These are phyloP conservation scores for Neurospora sp. DNA, from an alignment of 495 filamentous ascomycete genomes.

Conservation along the genomic window DNA sequence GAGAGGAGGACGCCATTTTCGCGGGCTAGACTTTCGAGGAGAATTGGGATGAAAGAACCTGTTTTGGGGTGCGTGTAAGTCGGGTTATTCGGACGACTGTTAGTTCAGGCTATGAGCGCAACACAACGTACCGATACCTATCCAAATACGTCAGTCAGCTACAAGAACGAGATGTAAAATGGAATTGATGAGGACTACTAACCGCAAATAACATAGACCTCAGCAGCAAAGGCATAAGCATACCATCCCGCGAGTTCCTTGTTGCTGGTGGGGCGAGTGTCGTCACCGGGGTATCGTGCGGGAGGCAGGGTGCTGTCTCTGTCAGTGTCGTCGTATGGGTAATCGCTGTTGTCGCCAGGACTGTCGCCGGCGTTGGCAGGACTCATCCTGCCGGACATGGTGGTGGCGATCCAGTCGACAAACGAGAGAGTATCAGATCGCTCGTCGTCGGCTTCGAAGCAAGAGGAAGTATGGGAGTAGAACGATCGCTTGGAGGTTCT, in stretches of 20 bases:
- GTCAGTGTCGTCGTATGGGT: not conserved
- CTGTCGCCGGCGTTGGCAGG: slow-evolving; percentile 3
- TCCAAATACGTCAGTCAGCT: not conserved
- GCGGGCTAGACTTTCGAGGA: slow-evolving; percentile 83
- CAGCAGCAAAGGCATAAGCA: slow-evolving; percentile 93
- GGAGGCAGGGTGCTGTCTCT: slow-evolving; percentile 3
- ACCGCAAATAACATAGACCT: slow-evolving; percentile 95
- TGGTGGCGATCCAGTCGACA: not conserved
- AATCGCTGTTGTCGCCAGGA: slow-evolving; percentile 13
- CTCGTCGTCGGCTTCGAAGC: slow-evolving; percentile 56
- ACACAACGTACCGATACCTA: slow-evolving; percentile 21
- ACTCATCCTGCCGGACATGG: slow-evolving; percentile 17
- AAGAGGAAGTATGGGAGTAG: slow-evolving; percentile 34
- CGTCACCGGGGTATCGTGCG: slow-evolving; percentile 62
- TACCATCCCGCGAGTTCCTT: slow-evolving; percentile 93
- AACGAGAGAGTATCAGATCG: slow-evolving; percentile 26
- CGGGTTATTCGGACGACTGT: not conserved
- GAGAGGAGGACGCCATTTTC: slow-evolving; percentile 77
- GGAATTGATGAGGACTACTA: slow-evolving; percentile 20
- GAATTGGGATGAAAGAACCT: slow-evolving; percentile 96
- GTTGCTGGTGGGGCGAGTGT: slow-evolving; percentile 73
- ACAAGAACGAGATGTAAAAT: not conserved
- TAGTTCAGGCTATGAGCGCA: not conserved
- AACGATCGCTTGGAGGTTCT: slow-evolving; percentile 30
- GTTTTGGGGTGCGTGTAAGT: slow-evolving; percentile 5